Evolutionary conservation across 495 filamentous ascomycete species (phyloP).

Genomic region (Lentithecium fluviatile): DNA sequence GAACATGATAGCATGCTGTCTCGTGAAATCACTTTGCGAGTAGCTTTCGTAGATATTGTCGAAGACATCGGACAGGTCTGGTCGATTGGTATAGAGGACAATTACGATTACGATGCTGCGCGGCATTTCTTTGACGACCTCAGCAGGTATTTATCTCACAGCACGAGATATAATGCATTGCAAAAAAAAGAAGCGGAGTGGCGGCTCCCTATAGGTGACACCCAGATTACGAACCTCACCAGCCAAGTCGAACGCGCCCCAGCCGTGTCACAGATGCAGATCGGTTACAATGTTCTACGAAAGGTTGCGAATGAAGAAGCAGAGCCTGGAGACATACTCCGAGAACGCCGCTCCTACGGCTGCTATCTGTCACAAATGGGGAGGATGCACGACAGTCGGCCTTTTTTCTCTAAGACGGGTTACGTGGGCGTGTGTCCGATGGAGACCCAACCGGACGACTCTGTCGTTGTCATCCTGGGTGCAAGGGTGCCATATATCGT

Average conservation of each 20-base stretch:
- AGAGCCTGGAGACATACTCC: background rate
- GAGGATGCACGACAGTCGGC: slow-evolving; percentile 12
- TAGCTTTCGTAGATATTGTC: background rate
- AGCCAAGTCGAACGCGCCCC: background rate
- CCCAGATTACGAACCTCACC: background rate
- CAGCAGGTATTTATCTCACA: background rate
- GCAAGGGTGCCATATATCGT: slow-evolving; percentile 7
- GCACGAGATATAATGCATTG: background rate
- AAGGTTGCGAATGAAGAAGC: background rate
- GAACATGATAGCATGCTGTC: background rate
- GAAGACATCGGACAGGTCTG: background rate
- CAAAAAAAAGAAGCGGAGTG: background rate
- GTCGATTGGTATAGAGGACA: background rate
- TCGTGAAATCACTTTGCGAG: background rate
- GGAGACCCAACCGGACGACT: background rate
- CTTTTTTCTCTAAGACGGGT: slow-evolving; percentile 1
- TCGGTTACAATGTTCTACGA: background rate
- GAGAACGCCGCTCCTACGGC: background rate
- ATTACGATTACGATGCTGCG: background rate
- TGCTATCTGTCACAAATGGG: background rate
- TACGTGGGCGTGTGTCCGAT: slow-evolving; percentile 11
- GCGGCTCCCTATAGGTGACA: slow-evolving; percentile 3
- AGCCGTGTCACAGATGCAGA: background rate
- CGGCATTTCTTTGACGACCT: background rate
- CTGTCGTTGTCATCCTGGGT: slow-evolving; percentile 5